Evolutionary conservation across 2,329 filamentous ascomycete genomes (phyloP).

Genomic region (Aureobasidium sp.): DNA sequence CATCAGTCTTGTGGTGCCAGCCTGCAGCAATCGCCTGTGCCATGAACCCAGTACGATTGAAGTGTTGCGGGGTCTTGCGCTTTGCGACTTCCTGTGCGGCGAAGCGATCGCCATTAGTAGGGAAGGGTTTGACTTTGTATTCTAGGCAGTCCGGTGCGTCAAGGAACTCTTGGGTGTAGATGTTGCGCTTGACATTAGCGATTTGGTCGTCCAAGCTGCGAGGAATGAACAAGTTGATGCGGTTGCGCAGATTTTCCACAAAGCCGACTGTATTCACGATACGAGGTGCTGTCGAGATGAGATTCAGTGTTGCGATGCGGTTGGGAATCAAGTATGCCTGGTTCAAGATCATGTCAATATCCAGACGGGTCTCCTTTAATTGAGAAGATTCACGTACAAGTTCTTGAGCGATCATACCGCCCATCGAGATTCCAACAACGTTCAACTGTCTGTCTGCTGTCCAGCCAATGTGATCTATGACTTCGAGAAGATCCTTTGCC

Average conservation of each 20-base stretch:
- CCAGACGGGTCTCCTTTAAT: neutral
- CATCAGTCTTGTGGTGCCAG: slow-evolving; percentile 68
- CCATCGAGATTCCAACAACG: slow-evolving; percentile 73
- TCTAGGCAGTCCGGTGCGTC: slow-evolving; percentile 49
- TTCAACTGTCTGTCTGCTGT: slow-evolving; percentile 53
- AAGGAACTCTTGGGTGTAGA: slow-evolving; percentile 63
- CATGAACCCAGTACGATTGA: slow-evolving; percentile 62
- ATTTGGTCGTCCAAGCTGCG: slow-evolving; percentile 63
- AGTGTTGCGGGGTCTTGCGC: slow-evolving; percentile 52
- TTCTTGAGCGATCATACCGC: slow-evolving; percentile 90
- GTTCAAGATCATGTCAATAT: neutral
- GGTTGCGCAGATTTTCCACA: slow-evolving; percentile 56
- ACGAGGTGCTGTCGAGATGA: slow-evolving; percentile 44
- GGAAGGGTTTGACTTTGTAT: slow-evolving; percentile 47
- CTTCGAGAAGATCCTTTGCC: slow-evolving; percentile 69
- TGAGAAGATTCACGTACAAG: slow-evolving; percentile 40
- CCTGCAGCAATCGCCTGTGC: slow-evolving; percentile 71
- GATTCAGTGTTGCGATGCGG: slow-evolving; percentile 43
- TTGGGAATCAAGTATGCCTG: slow-evolving; percentile 39
- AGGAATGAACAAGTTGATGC: slow-evolving; percentile 56
- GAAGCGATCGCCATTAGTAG: slow-evolving; percentile 73
- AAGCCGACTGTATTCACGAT: slow-evolving; percentile 45
- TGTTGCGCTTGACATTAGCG: slow-evolving; percentile 53
- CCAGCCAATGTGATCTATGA: slow-evolving; percentile 65
- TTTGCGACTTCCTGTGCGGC: slow-evolving; percentile 73